Percentiles rank a stretch among this genome's conserved stretches.
Conservation (phyloP, 306 rosid species). For the barrel medic (Medicago truncatula) region DNA sequence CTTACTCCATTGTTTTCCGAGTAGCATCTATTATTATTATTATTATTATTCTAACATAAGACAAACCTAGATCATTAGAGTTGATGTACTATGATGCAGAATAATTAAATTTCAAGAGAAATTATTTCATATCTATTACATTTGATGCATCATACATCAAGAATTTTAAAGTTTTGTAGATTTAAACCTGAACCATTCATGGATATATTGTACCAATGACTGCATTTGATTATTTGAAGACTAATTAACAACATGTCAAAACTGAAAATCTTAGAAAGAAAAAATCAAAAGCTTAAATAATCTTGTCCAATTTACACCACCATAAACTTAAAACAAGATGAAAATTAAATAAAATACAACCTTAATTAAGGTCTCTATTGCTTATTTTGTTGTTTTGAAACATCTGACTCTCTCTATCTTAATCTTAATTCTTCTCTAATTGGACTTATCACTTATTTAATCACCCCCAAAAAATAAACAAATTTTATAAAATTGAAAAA, state of each 20-base stretch:
- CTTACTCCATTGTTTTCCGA: background rate
- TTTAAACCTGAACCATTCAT: too few species aligned
- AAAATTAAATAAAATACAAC: constrained; percentile 38
- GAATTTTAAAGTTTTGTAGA: too few species aligned
- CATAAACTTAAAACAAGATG: constrained; percentile 39
- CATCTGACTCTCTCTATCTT: constrained; percentile 26
- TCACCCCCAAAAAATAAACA: constrained; percentile 59
- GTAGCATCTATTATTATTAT: background rate
- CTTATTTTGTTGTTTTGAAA: constrained; percentile 49
- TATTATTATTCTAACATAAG: too few species aligned
- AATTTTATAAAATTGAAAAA: constrained; percentile 53
- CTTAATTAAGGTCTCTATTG: constrained; percentile 44
- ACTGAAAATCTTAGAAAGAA: constrained; percentile 2
- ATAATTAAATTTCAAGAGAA: too few species aligned
- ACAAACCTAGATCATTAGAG: background rate
- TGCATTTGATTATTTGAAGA: background rate
- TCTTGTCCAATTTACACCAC: constrained; percentile 56
- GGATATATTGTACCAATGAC: too few species aligned
- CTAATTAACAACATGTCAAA: constrained; percentile 30
- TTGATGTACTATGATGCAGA: too few species aligned
- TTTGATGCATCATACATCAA: too few species aligned
- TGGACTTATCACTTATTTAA: constrained; percentile 50
- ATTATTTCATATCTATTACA: too few species aligned
- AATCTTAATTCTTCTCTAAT: constrained; percentile 40
- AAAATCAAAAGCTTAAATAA: constrained; percentile 40